Conservation (phyloP, 345 rosid species). For the Jatropha curcas region DNA sequence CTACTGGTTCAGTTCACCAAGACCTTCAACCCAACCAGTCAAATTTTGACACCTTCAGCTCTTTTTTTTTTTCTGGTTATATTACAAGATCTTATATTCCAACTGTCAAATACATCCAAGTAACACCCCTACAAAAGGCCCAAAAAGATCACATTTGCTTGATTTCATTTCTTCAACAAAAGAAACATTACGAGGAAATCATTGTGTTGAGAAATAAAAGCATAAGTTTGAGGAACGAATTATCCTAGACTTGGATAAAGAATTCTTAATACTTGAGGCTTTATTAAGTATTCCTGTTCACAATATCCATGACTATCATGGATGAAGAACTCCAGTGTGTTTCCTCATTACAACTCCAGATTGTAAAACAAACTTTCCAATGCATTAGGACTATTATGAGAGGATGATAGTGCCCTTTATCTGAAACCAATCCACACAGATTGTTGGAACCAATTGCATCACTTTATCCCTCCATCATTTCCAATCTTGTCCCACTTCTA, state of each 20-base stretch:
- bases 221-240: neutral
- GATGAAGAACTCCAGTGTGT: neutral
- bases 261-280: neutral
- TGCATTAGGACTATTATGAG: neutral
- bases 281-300: neutral
- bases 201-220: neutral
- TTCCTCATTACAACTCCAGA: neutral
- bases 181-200: neutral
- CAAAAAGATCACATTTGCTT: neutral
- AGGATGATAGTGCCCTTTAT: neutral
- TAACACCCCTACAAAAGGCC: neutral
- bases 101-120: neutral
- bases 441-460: neutral
- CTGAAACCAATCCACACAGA: neutral
- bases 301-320: neutral
- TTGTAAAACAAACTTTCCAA: neutral
- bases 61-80: too few relatives aligned
- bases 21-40: neutral
- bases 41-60: neutral
- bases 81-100: neutral
- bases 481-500: constrained; percentile 8
- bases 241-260: neutral
- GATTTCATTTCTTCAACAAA: neutral
- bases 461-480: neutral
- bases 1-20: neutral